Conservation (phyloP, 2,329 filamentous ascomycete species). For the Diaporthe citri region DNA sequence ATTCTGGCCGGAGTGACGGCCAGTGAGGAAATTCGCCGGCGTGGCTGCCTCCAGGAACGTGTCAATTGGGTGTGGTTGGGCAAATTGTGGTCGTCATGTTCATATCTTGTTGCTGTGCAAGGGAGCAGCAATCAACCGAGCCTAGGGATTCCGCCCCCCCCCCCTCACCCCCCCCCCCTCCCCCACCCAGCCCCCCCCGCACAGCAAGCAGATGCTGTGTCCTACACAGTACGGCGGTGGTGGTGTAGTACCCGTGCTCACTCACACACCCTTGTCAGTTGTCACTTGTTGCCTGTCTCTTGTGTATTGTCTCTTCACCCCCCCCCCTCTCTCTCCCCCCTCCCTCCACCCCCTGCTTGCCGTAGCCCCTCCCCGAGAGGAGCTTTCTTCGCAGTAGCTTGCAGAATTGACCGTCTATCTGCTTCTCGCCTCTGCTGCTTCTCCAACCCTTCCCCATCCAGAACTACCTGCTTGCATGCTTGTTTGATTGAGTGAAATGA, state of each 20-base stretch:
- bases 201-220: constrained; percentile 6
- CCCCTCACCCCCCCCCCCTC: background rate
- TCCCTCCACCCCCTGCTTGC: constrained; percentile 13
- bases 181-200: constrained; percentile 14
- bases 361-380: constrained; percentile 22
- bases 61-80: constrained; percentile 3
- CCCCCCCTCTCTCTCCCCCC: background rate
- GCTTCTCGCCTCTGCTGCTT: background rate
- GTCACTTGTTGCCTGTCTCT: background rate
- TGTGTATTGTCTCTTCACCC: background rate
- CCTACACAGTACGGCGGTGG: background rate
- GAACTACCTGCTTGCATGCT: constrained; percentile 19
- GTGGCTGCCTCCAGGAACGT: constrained; percentile 16
- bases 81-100: constrained; percentile 2
- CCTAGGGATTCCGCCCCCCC: constrained; percentile 10
- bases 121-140: constrained; percentile 5
- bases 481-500: background rate
- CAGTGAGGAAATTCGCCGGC: background rate
- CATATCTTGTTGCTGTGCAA: constrained; percentile 21
- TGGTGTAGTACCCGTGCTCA: background rate
- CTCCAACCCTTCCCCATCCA: constrained; percentile 16
- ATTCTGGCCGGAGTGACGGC: background rate
- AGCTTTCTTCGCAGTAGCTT: constrained; percentile 16
- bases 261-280: background rate
- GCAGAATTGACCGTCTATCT: constrained; percentile 4